Evolutionary conservation across 1,284 basidiomycete species (phyloP).

Genomic region (Meira nashicola): DNA sequence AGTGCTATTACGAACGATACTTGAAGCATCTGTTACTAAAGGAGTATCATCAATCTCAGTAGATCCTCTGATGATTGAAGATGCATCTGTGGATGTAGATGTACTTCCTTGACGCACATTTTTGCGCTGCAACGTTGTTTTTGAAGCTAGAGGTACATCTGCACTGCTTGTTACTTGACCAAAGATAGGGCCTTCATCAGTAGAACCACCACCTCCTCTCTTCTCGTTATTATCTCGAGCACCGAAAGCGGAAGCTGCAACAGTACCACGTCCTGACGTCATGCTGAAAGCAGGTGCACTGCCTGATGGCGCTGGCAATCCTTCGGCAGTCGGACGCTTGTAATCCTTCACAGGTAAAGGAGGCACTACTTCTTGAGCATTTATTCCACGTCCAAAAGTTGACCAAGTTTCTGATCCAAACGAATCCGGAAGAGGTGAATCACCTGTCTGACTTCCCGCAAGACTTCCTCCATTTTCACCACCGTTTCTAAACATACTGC

Average conservation of each 20-base stretch:
- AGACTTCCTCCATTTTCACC: not conserved
- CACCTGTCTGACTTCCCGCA: not conserved
- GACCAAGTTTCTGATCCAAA: not conserved
- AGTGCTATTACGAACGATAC: not conserved
- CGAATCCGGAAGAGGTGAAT: not conserved
- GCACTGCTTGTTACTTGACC: constrained; percentile 12
- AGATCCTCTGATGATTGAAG: no score
- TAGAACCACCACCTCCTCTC: constrained; percentile 1
- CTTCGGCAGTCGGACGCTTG: not conserved
- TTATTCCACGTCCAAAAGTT: not conserved
- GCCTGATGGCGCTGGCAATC: not conserved
- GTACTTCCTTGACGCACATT: not conserved
- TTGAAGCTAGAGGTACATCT: constrained; percentile 9
- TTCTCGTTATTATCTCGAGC: not conserved
- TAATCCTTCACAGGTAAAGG: no score
- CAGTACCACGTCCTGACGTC: not conserved
- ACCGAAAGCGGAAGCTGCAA: constrained; percentile 10
- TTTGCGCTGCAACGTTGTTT: constrained; percentile 4
- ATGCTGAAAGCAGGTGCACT: no score
- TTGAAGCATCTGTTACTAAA: not conserved
- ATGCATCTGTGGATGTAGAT: not conserved
- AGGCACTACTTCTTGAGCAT: not conserved
- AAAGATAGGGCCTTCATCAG: constrained; percentile 2
- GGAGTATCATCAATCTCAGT: not conserved
- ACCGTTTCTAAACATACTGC: constrained; percentile 2